A percentile compares a stretch with the other conserved stretches of the same genome.
Conservation (phyloP, 495 filamentous ascomycete species). For the Talaromyces borbonicus region DNA sequence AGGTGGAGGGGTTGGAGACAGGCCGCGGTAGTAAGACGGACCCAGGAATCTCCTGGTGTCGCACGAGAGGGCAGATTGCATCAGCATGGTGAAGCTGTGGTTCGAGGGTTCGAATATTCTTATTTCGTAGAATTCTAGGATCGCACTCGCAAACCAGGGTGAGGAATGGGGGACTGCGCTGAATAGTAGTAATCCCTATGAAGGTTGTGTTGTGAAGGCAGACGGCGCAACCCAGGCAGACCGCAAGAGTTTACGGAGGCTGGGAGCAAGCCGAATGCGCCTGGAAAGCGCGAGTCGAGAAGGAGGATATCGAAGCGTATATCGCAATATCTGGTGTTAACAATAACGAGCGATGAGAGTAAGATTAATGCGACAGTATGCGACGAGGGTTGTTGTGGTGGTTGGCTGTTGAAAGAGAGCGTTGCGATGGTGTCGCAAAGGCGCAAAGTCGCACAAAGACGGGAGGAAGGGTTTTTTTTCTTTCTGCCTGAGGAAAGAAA, state of each 20-base stretch:
- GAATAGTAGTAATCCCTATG: not conserved
- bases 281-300: not conserved
- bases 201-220: not conserved
- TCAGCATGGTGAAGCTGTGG: constrained; percentile 42
- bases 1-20: constrained; percentile 54
- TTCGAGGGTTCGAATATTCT: not conserved
- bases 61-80: constrained; percentile 63
- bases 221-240: constrained; percentile 6
- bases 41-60: constrained; percentile 44
- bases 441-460: not conserved
- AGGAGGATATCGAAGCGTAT: not conserved
- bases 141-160: no score
- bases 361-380: not conserved
- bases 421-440: not conserved
- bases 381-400: constrained; percentile 3
- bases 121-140: not conserved
- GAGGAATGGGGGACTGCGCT: not conserved
- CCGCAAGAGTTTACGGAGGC: constrained; percentile 6
- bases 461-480: not conserved
- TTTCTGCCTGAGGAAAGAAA: not conserved
- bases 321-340: not conserved
- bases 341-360: not conserved
- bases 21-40: constrained; percentile 45
- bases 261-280: constrained; percentile 9
- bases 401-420: not conserved